Evolutionary conservation across 2,329 filamentous ascomycete species (phyloP).

Genomic region (Coniochaeta ligniaria): DNA sequence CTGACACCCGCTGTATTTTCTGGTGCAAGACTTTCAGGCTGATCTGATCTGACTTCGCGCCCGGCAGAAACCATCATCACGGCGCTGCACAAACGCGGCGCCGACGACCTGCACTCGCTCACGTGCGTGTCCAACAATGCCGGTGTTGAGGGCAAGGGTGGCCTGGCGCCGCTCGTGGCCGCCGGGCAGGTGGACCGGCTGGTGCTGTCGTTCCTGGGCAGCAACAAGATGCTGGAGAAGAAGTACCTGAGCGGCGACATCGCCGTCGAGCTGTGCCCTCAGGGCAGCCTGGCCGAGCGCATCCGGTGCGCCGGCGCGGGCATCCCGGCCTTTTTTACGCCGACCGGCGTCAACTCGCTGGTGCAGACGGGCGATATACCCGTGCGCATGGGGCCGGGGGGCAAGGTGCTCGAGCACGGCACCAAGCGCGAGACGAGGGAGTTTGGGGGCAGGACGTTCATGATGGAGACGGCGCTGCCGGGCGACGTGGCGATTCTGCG

Average conservation of each 20-base stretch:
- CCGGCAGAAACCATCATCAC: conserved; percentile 67
- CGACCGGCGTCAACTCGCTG: conserved; percentile 52
- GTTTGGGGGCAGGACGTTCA: conserved; percentile 65
- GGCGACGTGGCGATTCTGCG: conserved; percentile 73
- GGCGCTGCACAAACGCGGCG: conserved; percentile 53
- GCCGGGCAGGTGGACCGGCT: conserved; percentile 65
- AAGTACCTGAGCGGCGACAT: conserved; percentile 70
- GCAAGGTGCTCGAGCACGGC: conserved; percentile 56
- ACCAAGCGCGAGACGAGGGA: conserved; percentile 62
- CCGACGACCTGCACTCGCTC: conserved; percentile 55
- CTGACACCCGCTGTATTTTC: not conserved
- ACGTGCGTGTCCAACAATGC: conserved; percentile 80
- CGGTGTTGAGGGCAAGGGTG: conserved; percentile 60
- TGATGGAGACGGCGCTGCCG: conserved; percentile 70
- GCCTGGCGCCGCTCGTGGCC: conserved; percentile 60
- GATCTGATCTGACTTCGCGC: no score
- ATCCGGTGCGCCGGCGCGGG: conserved; percentile 67
- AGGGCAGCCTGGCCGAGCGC: conserved; percentile 67
- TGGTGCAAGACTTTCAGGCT: not conserved
- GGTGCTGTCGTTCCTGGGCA: conserved; percentile 68
- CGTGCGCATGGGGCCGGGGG: conserved; percentile 49
- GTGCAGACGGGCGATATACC: conserved; percentile 60
- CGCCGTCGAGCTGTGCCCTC: conserved; percentile 68
- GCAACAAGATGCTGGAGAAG: conserved; percentile 69
- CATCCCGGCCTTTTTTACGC: conserved; percentile 75